A percentile compares a stretch with the other conserved stretches of the same genome.
Evolutionary conservation across 2,329 filamentous ascomycete genomes (phyloP).

Genomic region (Cladosporium sp.): DNA sequence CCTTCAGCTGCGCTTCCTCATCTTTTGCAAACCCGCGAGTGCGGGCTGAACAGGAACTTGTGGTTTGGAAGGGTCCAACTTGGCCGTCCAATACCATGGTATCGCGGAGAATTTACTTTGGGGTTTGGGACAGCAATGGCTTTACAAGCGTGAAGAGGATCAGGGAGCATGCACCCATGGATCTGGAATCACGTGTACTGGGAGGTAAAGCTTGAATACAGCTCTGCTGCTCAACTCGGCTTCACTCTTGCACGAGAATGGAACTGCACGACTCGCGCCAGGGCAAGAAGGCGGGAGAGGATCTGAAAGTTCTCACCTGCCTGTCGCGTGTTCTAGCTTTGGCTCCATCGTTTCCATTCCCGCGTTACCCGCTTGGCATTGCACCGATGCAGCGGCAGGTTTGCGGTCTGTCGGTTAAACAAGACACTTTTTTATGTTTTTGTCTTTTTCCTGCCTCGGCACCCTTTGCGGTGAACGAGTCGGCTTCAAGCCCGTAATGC

Average conservation of each 20-base stretch:
- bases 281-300: neutral
- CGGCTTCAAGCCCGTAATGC: neutral
- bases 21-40: neutral
- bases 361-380: neutral
- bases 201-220: neutral
- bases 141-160: neutral
- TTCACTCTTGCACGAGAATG: neutral
- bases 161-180: too few species aligned
- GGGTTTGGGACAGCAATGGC: neutral
- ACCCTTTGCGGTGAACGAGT: neutral
- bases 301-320: neutral
- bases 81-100: neutral
- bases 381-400: neutral
- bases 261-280: neutral
- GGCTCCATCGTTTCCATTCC: neutral
- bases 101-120: neutral
- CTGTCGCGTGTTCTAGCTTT: neutral
- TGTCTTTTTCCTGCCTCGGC: neutral
- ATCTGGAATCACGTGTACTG: neutral
- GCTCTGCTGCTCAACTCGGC: neutral
- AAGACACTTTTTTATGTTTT: neutral
- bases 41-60: neutral
- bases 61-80: neutral
- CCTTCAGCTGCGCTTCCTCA: neutral
- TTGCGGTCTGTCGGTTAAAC: neutral